Conservation (phyloP, 176 grass and related monocot genomes). For the Bolboschoenus planiculmis region DNA sequence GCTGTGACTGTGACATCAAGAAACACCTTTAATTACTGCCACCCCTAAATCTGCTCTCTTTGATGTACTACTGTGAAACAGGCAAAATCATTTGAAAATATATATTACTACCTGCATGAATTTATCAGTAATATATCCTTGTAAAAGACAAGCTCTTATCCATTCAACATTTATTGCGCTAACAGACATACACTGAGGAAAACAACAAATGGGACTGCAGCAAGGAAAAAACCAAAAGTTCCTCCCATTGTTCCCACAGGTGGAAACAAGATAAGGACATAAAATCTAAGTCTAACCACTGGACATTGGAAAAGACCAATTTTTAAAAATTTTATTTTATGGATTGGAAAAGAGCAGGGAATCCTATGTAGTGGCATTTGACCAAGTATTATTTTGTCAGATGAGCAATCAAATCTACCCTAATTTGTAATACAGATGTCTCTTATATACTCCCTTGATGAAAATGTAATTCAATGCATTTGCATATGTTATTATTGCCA, state of each 20-base stretch:
- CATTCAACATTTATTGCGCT: conserved; percentile 2
- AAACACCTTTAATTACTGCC: background rate
- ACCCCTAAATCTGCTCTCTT: background rate
- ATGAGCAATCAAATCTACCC: conserved; percentile 1
- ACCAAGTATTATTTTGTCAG: conserved; percentile 6
- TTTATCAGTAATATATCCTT: background rate
- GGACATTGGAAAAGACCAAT: background rate
- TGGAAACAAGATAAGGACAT: conserved; percentile 26
- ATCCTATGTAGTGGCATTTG: conserved; percentile 16
- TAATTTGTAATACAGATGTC: background rate
- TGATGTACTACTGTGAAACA: background rate
- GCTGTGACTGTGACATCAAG: background rate
- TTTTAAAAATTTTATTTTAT: background rate
- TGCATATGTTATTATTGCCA: background rate
- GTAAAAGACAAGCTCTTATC: conserved; percentile 14
- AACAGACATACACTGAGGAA: background rate
- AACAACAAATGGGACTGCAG: background rate
- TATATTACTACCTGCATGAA: background rate
- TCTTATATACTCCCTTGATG: background rate
- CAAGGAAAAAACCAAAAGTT: conserved; percentile 11
- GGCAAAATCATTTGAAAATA: background rate
- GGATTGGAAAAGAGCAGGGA: background rate
- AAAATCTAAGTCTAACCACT: background rate
- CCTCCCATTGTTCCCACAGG: conserved; percentile 13
- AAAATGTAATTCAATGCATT: background rate